Conservation (phyloP, 352 stramenopile species). For the Pythium utonaiense region DNA sequence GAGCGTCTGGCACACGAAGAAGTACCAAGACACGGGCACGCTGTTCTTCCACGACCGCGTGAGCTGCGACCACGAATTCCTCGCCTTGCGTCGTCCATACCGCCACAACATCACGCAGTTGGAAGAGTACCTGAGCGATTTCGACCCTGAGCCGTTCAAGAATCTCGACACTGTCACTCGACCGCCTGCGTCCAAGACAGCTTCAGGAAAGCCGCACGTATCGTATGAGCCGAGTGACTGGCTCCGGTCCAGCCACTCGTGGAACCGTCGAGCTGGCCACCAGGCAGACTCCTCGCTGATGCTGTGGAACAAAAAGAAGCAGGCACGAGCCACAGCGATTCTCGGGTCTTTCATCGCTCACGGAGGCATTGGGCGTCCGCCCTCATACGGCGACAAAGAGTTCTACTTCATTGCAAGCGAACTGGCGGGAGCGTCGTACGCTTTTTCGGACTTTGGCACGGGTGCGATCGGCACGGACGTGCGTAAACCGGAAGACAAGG, state of each 20-base stretch:
- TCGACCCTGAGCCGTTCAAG: constrained; percentile 37
- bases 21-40: constrained; percentile 53
- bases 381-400: constrained; percentile 76
- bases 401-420: constrained; percentile 71
- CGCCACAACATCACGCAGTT: constrained; percentile 26
- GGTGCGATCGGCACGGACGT: constrained; percentile 45
- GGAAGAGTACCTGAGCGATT: constrained; percentile 36
- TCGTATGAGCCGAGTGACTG: constrained; percentile 44
- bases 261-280: constrained; percentile 63
- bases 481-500: constrained; percentile 21
- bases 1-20: constrained; percentile 42
- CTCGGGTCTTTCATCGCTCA: constrained; percentile 49
- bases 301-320: constrained; percentile 66
- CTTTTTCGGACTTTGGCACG: constrained; percentile 63
- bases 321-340: constrained; percentile 62
- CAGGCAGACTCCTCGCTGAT: constrained; percentile 76
- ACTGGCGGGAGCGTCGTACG: constrained; percentile 59
- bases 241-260: constrained; percentile 55
- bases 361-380: constrained; percentile 22
- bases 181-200: constrained; percentile 1
- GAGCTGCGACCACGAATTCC: constrained; percentile 39
- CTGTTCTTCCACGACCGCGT: constrained; percentile 73
- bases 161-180: constrained; percentile 1
- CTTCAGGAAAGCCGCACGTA: constrained; percentile 9
- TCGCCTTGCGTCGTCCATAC: constrained; percentile 18